These are phyloP conservation scores for Claviceps arundinis DNA, from an alignment of 2,329 filamentous ascomycete genomes.

Conservation along the genomic window DNA sequence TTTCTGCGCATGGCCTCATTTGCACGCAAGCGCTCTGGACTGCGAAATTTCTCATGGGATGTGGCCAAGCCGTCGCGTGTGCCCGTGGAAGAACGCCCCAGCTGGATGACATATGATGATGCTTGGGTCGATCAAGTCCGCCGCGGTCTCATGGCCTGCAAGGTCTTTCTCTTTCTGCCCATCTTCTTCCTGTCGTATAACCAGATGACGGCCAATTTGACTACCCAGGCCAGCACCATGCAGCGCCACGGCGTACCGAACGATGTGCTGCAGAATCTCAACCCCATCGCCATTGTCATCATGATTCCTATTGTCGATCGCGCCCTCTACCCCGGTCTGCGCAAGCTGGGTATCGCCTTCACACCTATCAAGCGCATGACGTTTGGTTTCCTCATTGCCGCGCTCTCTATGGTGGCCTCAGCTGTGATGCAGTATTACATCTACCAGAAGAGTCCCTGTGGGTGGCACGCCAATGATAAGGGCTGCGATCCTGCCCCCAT, in stretches of 20 bases:
- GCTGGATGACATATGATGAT: conserved; percentile 74
- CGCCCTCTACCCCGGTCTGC: conserved; percentile 55
- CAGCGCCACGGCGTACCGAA: conserved; percentile 59
- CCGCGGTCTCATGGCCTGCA: conserved; percentile 55
- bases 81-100: conserved; percentile 39
- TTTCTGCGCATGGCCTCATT: conserved; percentile 47
- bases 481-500: conserved; percentile 43
- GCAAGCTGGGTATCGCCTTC: conserved; percentile 50
- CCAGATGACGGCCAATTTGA: conserved; percentile 47
- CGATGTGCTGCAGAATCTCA: conserved; percentile 63
- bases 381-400: conserved; percentile 52
- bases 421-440: conserved; percentile 47
- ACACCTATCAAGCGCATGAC: conserved; percentile 67
- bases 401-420: conserved; percentile 46
- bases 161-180: conserved; percentile 59
- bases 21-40: conserved; percentile 51
- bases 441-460: conserved; percentile 50
- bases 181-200: conserved; percentile 47
- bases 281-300: conserved; percentile 63
- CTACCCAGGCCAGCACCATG: conserved; percentile 54
- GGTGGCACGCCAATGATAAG: conserved; percentile 32
- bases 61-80: conserved; percentile 53
- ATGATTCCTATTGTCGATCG: conserved; percentile 60
- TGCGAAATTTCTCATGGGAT: conserved; percentile 56
- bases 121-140: conserved; percentile 69